Evolutionary conservation across 1,284 basidiomycete species (phyloP).

Genomic region (Caloboletus firmus): DNA sequence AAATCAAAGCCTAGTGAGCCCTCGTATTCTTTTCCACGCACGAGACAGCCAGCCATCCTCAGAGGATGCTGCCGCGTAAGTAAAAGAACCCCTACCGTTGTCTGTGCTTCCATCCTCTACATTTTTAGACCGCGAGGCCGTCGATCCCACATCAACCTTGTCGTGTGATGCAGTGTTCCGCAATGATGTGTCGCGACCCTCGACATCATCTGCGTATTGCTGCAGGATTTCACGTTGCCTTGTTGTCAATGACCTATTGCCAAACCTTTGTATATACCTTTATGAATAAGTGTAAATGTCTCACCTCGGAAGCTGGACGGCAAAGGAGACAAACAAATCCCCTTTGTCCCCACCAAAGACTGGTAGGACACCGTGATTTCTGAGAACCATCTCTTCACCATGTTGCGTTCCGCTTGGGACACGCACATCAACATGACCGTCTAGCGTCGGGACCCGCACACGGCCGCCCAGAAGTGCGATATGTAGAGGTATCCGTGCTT

Average conservation of each 20-base stretch:
- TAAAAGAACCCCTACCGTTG: conserved; percentile 76
- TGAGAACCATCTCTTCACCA: conserved; percentile 95
- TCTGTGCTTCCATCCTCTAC: conserved; percentile 35
- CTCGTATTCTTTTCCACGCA: conserved; percentile 63
- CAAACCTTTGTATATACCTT: conserved; percentile 20
- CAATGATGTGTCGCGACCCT: conserved; percentile 53
- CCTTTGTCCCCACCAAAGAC: conserved; percentile 72
- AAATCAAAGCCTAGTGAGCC: conserved; percentile 69
- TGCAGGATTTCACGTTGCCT: conserved; percentile 88
- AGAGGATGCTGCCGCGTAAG: conserved; percentile 50
- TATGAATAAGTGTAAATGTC: conserved; percentile 27
- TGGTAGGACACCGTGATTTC: conserved; percentile 81
- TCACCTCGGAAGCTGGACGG: conserved; percentile 87
- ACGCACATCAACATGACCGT: conserved; percentile 94
- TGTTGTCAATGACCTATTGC: conserved; percentile 69
- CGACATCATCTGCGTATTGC: conserved; percentile 90
- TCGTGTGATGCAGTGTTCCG: conserved; percentile 24
- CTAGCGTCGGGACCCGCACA: conserved; percentile 91
- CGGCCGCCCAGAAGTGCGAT: conserved; percentile 89
- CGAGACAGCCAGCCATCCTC: conserved; percentile 67
- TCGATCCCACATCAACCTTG: conserved; percentile 24
- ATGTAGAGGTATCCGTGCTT: conserved; percentile 90
- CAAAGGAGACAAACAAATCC: conserved; percentile 91
- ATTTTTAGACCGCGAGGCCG: conserved; percentile 25
- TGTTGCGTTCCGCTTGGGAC: conserved; percentile 94